phyloP scores from a whole-genome alignment of 495 filamentous ascomycete genomes.

The Neurospora africana region DNA sequence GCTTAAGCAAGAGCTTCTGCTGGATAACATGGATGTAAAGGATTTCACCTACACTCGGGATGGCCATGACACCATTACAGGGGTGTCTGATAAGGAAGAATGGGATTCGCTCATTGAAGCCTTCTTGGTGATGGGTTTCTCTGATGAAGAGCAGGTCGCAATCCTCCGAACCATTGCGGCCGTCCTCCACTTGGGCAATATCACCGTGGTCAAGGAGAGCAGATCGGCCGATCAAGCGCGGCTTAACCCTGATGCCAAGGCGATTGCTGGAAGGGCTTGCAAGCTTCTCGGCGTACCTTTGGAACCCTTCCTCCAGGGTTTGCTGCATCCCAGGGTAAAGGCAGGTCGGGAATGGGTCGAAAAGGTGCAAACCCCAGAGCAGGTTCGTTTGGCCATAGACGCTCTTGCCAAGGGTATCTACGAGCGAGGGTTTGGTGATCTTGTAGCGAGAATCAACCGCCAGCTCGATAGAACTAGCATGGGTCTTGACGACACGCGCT shows the following conservation, averaged over 20 bases:
- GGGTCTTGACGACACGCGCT: slow-evolving; percentile 75
- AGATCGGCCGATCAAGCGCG: slow-evolving; percentile 83
- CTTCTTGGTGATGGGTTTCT: slow-evolving; percentile 90
- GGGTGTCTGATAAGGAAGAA: slow-evolving; percentile 84
- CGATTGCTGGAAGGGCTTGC: slow-evolving; percentile 66
- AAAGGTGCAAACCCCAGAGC: slow-evolving; percentile 93
- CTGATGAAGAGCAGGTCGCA: slow-evolving; percentile 69
- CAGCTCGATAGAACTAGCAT: slow-evolving; percentile 75
- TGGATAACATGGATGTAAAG: slow-evolving; percentile 61
- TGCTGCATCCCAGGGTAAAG: slow-evolving; percentile 88
- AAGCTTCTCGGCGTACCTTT: slow-evolving; percentile 71
- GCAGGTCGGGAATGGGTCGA: slow-evolving; percentile 97
- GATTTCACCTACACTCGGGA: slow-evolving; percentile 87
- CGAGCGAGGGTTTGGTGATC: slow-evolving; percentile 86
- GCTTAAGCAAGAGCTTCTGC: slow-evolving; percentile 64
- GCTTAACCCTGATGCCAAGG: slow-evolving; percentile 58
- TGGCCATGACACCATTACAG: slow-evolving; percentile 81
- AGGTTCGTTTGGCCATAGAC: slow-evolving; percentile 82
- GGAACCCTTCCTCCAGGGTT: slow-evolving; percentile 75
- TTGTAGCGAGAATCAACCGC: slow-evolving; percentile 83
- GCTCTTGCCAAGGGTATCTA: slow-evolving; percentile 96
- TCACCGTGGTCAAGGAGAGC: slow-evolving; percentile 80
- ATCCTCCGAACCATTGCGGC: slow-evolving; percentile 83
- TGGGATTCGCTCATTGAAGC: slow-evolving; percentile 87
- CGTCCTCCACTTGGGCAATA: slow-evolving; percentile 88